Conservation (phyloP, 2,329 filamentous ascomycete genomes). For the Phyllosticta citriasiana region DNA sequence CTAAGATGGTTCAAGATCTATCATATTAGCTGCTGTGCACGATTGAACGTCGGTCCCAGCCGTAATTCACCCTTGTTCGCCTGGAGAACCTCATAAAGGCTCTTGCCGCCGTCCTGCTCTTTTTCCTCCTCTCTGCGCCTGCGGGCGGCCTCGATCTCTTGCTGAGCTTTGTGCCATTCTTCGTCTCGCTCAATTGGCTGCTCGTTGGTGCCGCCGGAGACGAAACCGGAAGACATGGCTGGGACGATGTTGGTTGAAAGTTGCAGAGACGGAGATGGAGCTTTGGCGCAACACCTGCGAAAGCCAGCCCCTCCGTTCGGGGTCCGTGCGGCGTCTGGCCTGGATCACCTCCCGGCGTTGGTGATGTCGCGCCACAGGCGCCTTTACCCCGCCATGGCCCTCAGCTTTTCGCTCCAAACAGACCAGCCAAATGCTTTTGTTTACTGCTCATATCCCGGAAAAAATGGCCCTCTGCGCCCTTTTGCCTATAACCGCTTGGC, state of each 20-base stretch:
- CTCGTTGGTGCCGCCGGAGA: constrained; percentile 15
- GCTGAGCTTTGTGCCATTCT: constrained; percentile 57
- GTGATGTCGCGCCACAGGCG: neutral
- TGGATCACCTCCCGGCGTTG: no score
- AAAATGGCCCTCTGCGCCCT: neutral
- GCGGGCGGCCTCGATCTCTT: constrained; percentile 53
- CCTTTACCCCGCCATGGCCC: no score
- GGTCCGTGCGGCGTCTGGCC: no score
- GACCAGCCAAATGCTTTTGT: neutral
- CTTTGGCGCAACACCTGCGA: neutral
- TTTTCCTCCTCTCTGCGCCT: constrained; percentile 44
- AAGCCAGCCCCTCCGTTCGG: no score
- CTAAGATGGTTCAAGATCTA: constrained; percentile 33
- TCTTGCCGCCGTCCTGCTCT: constrained; percentile 45
- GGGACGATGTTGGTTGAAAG: neutral
- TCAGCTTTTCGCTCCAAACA: no score
- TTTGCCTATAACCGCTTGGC: neutral
- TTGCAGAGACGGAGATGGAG: neutral
- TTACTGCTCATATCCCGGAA: neutral
- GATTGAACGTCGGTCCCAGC: neutral
- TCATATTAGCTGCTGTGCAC: constrained; percentile 20
- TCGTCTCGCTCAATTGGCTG: constrained; percentile 35
- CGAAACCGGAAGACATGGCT: constrained; percentile 14
- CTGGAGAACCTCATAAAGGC: constrained; percentile 64
- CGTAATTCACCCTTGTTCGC: constrained; percentile 61